phyloP scores from a whole-genome alignment of 768 basidiomycete species.

The Boletus fagicola region DNA sequence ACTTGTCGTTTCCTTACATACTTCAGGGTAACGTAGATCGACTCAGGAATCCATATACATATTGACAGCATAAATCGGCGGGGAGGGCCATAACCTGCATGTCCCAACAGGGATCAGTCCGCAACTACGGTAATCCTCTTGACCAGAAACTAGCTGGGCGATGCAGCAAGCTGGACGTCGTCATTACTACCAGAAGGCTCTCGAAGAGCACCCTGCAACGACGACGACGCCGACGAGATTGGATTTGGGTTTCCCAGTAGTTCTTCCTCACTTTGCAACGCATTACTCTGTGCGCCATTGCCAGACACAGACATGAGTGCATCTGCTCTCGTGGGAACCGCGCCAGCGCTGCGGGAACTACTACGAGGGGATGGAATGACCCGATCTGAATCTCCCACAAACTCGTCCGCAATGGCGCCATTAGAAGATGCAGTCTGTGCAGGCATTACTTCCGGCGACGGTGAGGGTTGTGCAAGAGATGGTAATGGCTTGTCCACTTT shows the following conservation, averaged over 20 bases:
- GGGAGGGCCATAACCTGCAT: neutral
- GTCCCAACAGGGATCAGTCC: neutral
- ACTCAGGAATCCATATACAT: conserved; percentile 13
- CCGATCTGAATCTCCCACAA: conserved; percentile 16
- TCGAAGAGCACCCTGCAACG: neutral
- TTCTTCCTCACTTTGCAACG: conserved; percentile 5
- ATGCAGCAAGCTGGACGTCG: neutral
- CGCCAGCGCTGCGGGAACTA: conserved; percentile 17
- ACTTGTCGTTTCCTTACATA: neutral
- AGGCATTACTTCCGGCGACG: neutral
- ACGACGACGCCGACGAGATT: conserved; percentile 7
- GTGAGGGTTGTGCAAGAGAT: conserved; percentile 25
- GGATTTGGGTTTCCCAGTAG: conserved; percentile 8
- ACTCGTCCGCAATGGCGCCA: conserved; percentile 13
- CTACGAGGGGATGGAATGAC: conserved; percentile 24
- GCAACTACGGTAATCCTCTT: conserved; percentile 15
- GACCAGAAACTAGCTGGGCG: conserved; percentile 12
- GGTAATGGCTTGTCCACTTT: conserved; percentile 31
- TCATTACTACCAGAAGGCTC: conserved; percentile 14
- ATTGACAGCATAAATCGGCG: conserved; percentile 10
- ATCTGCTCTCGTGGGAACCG: conserved; percentile 9
- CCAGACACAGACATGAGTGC: conserved; percentile 3
- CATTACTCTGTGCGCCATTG: neutral
- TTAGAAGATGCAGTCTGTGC: conserved; percentile 13
- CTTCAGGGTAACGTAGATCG: conserved; percentile 16